phyloP scores from a whole-genome alignment of 805 yeast species.

The Candida yuanshanica region DNA sequence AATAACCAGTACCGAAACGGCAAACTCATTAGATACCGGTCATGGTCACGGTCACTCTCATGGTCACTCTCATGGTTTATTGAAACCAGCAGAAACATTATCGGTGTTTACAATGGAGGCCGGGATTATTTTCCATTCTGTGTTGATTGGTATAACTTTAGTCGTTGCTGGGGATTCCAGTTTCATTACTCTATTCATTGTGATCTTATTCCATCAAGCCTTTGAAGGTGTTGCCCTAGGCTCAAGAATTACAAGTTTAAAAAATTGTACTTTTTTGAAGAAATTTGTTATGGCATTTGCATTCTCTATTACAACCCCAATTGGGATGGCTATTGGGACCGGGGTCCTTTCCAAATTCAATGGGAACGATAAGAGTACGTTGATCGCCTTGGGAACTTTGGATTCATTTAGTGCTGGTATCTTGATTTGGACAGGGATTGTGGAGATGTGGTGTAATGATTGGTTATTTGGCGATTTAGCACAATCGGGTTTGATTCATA shows the following conservation, averaged over 20 bases:
- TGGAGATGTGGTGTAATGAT: slow-evolving; percentile 74
- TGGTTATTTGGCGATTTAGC: slow-evolving; percentile 51
- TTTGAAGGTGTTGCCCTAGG: slow-evolving; percentile 85
- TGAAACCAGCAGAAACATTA: slow-evolving; percentile 5
- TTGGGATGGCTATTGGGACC: slow-evolving; percentile 71
- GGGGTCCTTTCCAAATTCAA: slow-evolving; percentile 59
- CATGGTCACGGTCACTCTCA: background rate
- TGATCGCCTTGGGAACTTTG: slow-evolving; percentile 61
- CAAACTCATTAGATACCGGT: background rate
- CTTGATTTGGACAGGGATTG: slow-evolving; percentile 65
- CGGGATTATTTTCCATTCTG: slow-evolving; percentile 76
- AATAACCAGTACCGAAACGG: background rate
- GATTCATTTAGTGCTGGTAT: slow-evolving; percentile 75
- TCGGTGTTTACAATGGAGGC: slow-evolving; percentile 56
- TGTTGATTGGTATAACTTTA: slow-evolving; percentile 69
- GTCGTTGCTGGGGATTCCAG: slow-evolving; percentile 67
- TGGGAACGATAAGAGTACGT: slow-evolving; percentile 49
- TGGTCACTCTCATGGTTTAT: slow-evolving; percentile 2
- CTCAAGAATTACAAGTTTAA: slow-evolving; percentile 55
- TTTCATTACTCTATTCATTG: slow-evolving; percentile 63
- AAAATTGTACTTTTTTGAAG: slow-evolving; percentile 29
- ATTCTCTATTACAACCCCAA: slow-evolving; percentile 57
- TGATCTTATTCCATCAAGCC: slow-evolving; percentile 61
- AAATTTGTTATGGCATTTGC: slow-evolving; percentile 49
- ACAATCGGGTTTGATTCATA: slow-evolving; percentile 41